Evolutionary conservation across 768 basidiomycete genomes (phyloP).

Genomic region (Mycena venus): DNA sequence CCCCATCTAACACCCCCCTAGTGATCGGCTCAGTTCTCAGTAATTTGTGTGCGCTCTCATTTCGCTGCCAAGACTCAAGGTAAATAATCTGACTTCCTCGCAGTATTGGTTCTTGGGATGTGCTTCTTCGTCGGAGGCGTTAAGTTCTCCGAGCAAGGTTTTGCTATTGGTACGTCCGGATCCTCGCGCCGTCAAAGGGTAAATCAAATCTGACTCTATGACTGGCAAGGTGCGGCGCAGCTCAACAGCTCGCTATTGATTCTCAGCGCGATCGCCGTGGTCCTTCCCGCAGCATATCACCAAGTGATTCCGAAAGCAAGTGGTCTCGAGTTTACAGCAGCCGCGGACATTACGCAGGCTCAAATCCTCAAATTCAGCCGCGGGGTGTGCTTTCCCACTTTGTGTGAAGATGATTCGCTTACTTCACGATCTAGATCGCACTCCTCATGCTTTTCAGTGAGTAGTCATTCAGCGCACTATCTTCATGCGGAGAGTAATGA

Average conservation of each 20-base stretch:
- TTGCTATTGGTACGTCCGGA: slow-evolving; percentile 60
- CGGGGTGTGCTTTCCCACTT: slow-evolving; percentile 46
- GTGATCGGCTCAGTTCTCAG: slow-evolving; percentile 76
- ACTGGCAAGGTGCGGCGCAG: slow-evolving; percentile 51
- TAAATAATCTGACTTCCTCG: not conserved
- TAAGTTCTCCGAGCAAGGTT: slow-evolving; percentile 68
- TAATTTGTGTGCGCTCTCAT: slow-evolving; percentile 61
- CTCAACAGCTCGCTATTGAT: slow-evolving; percentile 67
- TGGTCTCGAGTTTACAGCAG: slow-evolving; percentile 28
- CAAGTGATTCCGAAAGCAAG: slow-evolving; percentile 49
- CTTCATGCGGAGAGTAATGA: not conserved
- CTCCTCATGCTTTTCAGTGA: slow-evolving; percentile 70
- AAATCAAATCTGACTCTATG: not conserved
- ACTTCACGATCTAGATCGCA: slow-evolving; percentile 44
- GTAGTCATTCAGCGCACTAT: slow-evolving; percentile 22
- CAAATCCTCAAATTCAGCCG: slow-evolving; percentile 63
- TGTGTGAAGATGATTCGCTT: not conserved
- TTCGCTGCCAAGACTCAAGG: not conserved
- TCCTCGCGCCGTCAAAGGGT: not conserved
- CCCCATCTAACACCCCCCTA: slow-evolving; percentile 33
- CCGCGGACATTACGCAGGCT: not conserved
- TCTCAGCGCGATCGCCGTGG: slow-evolving; percentile 65
- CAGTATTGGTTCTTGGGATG: slow-evolving; percentile 75
- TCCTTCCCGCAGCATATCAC: slow-evolving; percentile 71
- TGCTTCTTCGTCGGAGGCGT: slow-evolving; percentile 75